Conservation (phyloP, 2,329 filamentous ascomycete species). For the Aspergillus puulaauensis region DNA sequence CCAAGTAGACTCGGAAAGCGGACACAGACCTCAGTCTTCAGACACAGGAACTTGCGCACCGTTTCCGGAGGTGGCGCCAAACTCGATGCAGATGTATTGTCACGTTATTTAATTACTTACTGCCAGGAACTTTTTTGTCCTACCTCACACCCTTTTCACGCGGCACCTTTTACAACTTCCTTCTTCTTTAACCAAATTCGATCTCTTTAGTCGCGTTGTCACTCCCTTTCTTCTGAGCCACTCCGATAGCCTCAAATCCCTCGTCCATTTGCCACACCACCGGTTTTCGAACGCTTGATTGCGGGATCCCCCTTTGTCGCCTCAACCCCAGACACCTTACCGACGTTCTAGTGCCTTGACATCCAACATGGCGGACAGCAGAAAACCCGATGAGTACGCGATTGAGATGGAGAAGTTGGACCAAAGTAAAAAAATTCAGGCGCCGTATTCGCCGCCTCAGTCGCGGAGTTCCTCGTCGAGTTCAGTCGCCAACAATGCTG, state of each 20-base stretch:
- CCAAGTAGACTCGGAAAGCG: background rate
- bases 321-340: background rate
- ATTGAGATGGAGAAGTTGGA: constrained; percentile 67
- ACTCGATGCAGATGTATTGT: background rate
- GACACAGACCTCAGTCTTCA: background rate
- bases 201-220: constrained; percentile 1
- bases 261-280: background rate
- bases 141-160: constrained; percentile 1
- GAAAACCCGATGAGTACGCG: constrained; percentile 76
- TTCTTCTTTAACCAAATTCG: background rate
- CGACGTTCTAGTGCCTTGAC: constrained; percentile 5
- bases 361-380: constrained; percentile 76
- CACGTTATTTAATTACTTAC: background rate
- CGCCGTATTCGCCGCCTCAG: constrained; percentile 39
- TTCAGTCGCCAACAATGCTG: constrained; percentile 70
- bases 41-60: background rate
- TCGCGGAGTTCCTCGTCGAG: constrained; percentile 37
- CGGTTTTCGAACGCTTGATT: background rate
- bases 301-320: constrained; percentile 1
- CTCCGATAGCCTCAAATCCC: background rate
- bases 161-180: background rate
- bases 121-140: constrained; percentile 8
- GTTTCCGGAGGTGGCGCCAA: constrained; percentile 13
- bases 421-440: constrained; percentile 49
- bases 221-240: background rate